Conservation (phyloP, 177 flowering plant genomes). For the Vitis hybrid region DNA sequence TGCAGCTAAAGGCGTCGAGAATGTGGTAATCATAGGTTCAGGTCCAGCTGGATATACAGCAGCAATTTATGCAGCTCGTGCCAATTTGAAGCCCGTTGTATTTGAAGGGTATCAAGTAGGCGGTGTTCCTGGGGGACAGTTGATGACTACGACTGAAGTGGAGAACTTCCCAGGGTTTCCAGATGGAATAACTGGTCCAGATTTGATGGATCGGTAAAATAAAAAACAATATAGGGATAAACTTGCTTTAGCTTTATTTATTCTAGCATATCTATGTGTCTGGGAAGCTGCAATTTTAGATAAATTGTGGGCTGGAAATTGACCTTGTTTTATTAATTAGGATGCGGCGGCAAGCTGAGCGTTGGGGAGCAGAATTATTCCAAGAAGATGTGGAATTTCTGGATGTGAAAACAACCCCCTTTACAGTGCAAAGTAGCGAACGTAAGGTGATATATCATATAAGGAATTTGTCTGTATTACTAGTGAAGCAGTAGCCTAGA, state of each 20-base stretch:
- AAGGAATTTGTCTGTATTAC: not conserved
- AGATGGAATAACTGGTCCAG: conserved; percentile 97
- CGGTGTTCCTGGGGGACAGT: conserved; percentile 97
- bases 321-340: conserved; percentile 33
- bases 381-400: conserved; percentile 92
- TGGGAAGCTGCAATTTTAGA: conserved; percentile 1
- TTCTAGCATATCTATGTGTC: not conserved
- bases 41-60: conserved; percentile 99
- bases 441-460: conserved; percentile 65
- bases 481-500: not conserved
- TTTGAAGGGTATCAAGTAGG: conserved; percentile 94
- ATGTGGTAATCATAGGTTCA: conserved; percentile 89
- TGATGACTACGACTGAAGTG: conserved; percentile 98
- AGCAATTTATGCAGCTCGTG: conserved; percentile 95
- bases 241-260: not conserved
- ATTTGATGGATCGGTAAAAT: conserved; percentile 91
- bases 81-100: conserved; percentile 94
- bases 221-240: no score
- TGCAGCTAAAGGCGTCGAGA: conserved; percentile 65
- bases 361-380: conserved; percentile 91
- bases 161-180: conserved; percentile 99
- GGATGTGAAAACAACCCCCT: conserved; percentile 74
- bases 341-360: conserved; percentile 91
- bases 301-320: not conserved
- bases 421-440: conserved; percentile 79